These are phyloP conservation scores for Coniochaeta pulveracea DNA, from an alignment of 2,329 filamentous ascomycete genomes.

Conservation along the genomic window DNA sequence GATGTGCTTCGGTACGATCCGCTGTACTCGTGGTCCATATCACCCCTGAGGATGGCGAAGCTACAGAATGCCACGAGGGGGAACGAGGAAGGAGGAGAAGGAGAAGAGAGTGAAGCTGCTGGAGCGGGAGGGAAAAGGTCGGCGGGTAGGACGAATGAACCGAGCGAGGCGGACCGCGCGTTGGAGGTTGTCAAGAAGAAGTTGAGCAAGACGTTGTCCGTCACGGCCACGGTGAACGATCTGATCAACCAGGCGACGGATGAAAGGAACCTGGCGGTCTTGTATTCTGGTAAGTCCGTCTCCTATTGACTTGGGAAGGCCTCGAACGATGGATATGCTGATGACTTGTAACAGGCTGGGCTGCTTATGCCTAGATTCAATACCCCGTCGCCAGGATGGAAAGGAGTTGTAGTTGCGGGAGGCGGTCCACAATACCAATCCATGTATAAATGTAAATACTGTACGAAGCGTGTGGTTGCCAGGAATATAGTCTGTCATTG, in stretches of 20 bases:
- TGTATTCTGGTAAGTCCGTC: slow-evolving; percentile 62
- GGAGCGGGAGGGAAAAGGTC: slow-evolving; percentile 26
- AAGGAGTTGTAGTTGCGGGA: no score
- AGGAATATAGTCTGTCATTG: no score
- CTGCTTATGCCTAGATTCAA: slow-evolving; percentile 33
- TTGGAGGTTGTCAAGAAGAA: slow-evolving; percentile 94
- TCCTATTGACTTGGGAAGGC: slow-evolving; percentile 5
- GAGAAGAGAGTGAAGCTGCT: slow-evolving; percentile 18
- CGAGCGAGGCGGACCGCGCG: slow-evolving; percentile 76
- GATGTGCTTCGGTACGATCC: slow-evolving; percentile 98
- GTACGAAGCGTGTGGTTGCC: no score
- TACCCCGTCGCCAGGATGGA: no score
- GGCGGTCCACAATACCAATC: no score
- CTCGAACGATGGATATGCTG: no score
- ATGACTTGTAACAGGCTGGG: slow-evolving; percentile 27
- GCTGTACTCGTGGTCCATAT: slow-evolving; percentile 89
- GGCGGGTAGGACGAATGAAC: slow-evolving; percentile 47
- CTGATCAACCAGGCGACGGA: slow-evolving; percentile 93
- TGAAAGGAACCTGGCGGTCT: slow-evolving; percentile 78
- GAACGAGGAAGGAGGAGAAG: slow-evolving; percentile 18
- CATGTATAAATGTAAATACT: no score
- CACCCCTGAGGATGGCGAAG: slow-evolving; percentile 53
- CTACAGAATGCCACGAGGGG: slow-evolving; percentile 47
- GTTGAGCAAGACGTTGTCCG: slow-evolving; percentile 83
- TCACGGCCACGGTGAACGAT: slow-evolving; percentile 91